These are phyloP conservation scores for Saururus chinensis DNA, from an alignment of 164 flowering plant genomes.

Conservation along the genomic window DNA sequence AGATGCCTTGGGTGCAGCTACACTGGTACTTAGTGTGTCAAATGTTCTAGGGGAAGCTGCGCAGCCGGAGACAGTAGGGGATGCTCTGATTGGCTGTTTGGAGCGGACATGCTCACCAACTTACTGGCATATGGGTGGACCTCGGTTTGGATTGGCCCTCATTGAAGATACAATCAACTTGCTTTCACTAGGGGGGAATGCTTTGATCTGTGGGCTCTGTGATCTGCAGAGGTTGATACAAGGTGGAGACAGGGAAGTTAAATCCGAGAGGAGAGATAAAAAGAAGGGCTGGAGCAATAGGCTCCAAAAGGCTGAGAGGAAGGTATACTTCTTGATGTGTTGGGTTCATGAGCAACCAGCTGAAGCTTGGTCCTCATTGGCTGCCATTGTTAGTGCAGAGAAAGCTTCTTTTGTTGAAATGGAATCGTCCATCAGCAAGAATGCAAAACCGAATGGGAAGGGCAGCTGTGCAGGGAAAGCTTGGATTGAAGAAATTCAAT, in stretches of 20 bases:
- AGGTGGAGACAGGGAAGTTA: constrained; percentile 41
- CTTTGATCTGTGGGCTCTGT: neutral
- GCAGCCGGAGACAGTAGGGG: constrained; percentile 49
- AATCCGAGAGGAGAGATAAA: constrained; percentile 31
- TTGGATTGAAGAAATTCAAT: neutral
- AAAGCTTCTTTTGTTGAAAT: constrained; percentile 22
- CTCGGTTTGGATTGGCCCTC: constrained; percentile 48
- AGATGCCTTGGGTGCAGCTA: constrained; percentile 55
- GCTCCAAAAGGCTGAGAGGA: constrained; percentile 60
- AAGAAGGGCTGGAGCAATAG: constrained; percentile 28
- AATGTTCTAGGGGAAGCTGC: constrained; percentile 58
- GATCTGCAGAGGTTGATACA: constrained; percentile 32
- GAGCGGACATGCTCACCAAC: constrained; percentile 73
- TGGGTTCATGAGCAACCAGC: constrained; percentile 79
- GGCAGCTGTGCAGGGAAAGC: neutral
- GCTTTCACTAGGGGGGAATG: constrained; percentile 2
- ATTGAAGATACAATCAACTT: constrained; percentile 46
- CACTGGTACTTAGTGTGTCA: constrained; percentile 51
- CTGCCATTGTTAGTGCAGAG: constrained; percentile 40
- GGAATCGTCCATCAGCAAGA: constrained; percentile 10
- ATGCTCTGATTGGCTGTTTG: constrained; percentile 53
- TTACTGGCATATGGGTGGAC: constrained; percentile 61
- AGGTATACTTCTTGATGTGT: constrained; percentile 12
- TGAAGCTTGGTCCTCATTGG: constrained; percentile 66
- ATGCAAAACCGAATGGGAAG: neutral